Evolutionary conservation across 225 moss, liverwort and hornwort species (phyloP).

Genomic region (Physcomitrium patens): DNA sequence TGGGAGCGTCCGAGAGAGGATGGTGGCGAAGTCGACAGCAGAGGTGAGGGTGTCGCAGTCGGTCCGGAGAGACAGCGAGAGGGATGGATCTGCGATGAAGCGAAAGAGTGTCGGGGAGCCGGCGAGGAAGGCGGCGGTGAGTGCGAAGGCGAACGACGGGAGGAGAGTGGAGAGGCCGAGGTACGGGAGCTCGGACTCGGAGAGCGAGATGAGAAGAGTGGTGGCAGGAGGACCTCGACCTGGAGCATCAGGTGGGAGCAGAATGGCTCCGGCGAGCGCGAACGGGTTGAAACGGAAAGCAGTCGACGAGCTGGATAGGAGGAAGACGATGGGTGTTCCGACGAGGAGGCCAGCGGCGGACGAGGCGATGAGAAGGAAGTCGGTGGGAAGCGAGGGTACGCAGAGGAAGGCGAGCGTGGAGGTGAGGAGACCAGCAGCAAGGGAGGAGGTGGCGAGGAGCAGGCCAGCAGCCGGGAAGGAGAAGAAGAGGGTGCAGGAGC

Average conservation of each 20-base stretch:
- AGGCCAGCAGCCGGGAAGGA: constrained; percentile 36
- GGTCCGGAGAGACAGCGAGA: constrained; percentile 25
- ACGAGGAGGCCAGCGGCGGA: constrained; percentile 32
- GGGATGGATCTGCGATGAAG: constrained; percentile 37
- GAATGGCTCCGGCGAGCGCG: constrained; percentile 10
- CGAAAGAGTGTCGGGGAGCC: constrained; percentile 51
- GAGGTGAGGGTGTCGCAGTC: constrained; percentile 46
- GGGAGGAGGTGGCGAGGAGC: constrained; percentile 30
- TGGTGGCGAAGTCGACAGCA: constrained; percentile 42
- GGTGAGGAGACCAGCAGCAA: background rate
- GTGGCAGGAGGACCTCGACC: constrained; percentile 46
- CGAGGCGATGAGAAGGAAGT: constrained; percentile 34
- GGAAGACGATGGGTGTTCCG: constrained; percentile 28
- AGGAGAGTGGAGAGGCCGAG: constrained; percentile 56
- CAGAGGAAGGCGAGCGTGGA: no score
- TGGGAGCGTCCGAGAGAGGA: constrained; percentile 31
- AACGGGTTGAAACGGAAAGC: constrained; percentile 42
- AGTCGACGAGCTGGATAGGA: constrained; percentile 37
- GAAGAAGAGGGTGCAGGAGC: constrained; percentile 31
- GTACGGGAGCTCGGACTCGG: constrained; percentile 34
- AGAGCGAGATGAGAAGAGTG: constrained; percentile 44
- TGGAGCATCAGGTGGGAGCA: constrained; percentile 16
- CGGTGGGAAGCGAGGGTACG: background rate
- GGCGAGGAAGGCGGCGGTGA: constrained; percentile 35
- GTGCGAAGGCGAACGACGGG: constrained; percentile 49